Evolutionary conservation across 495 filamentous ascomycete species (phyloP), one percentile per base, ranked within the genome.

Genomic region (Hypomontagnella monticulosa): DNA sequence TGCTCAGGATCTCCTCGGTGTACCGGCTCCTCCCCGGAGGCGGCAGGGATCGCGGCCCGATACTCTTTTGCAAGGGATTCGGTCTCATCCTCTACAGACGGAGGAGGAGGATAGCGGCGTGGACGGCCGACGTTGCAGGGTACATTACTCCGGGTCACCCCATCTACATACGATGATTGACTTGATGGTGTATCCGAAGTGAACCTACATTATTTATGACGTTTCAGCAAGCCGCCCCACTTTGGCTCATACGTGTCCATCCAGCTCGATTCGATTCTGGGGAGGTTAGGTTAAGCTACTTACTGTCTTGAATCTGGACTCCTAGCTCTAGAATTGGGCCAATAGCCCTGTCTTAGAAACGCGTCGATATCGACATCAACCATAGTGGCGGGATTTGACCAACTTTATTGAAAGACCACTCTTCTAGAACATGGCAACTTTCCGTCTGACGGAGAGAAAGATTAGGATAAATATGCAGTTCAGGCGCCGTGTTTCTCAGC

Each of bases 81-180:
- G 6, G 58, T 63, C 49, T 83, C 81, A 48, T 83, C 81, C 63
- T 83, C 81, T 14, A 82, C 80, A 16, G 43, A 72, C 9, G 81
- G 78, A 7, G 75, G 72, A 6, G 80, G 81, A 12, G 79, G 76
- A 61, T 63, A 67, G 32, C 36, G 33, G 36, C 62, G 62, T 52
- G 63, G 57, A 20, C 34, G 63, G 12, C 42, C 23, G 56, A 57
- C 1, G 56, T 66, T 52, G 37, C 33, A 19, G 33, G 38, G 57
- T 9, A 66, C 33, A n/a, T 18, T 51, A 10, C 49, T 60, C 43
- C 46, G 41, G 15, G 50, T 20, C 32, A 55, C 46, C n/a, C 53
- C 58, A 60, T 69, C 42, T n/a, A 63, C 50, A 56, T 59, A 57
- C 32, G 63, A 55, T 4, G 60, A 60, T 36, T 36, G 59, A n/a